Conservation (phyloP, 164 flowering plant species). For the Aristolochia contorta region DNA sequence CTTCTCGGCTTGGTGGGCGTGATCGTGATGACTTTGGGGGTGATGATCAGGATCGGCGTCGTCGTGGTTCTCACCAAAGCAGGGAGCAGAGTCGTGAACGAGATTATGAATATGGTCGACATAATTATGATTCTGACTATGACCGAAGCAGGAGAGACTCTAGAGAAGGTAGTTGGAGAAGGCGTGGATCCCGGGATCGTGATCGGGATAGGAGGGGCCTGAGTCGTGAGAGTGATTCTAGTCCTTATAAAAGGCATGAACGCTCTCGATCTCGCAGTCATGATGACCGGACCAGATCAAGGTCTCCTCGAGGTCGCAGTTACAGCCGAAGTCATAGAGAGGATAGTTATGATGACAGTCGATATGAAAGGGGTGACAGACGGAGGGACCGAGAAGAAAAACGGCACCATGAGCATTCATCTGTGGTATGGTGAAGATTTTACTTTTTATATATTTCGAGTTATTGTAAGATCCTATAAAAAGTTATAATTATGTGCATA, state of each 20-base stretch:
- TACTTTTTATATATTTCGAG: not conserved
- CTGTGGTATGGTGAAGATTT: conserved; percentile 44
- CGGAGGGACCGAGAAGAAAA: conserved; percentile 79
- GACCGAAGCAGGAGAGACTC: conserved; percentile 70
- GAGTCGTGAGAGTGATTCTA: conserved; percentile 67
- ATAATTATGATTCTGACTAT: conserved; percentile 84
- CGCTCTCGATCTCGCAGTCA: conserved; percentile 64
- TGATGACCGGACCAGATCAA: conserved; percentile 71
- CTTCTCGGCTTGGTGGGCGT: conserved; percentile 55
- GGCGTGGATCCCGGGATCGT: conserved; percentile 63
- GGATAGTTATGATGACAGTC: conserved; percentile 74
- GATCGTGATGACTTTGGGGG: conserved; percentile 54
- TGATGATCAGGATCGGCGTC: conserved; percentile 68
- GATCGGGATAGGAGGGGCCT: conserved; percentile 57
- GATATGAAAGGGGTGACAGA: conserved; percentile 61
- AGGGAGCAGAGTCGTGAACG: conserved; percentile 83
- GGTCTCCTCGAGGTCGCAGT: conserved; percentile 83
- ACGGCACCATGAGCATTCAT: conserved; percentile 47
- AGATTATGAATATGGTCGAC: conserved; percentile 64
- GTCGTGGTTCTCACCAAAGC: conserved; percentile 40
- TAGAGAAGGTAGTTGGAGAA: conserved; percentile 41
- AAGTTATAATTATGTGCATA: not conserved
- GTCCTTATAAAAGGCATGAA: conserved; percentile 66
- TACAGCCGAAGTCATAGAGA: conserved; percentile 74
- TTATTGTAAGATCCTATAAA: not conserved